Evolutionary conservation across 192 early-diverging fungal genomes (phyloP).

Genomic region (Coemansia sp.): DNA sequence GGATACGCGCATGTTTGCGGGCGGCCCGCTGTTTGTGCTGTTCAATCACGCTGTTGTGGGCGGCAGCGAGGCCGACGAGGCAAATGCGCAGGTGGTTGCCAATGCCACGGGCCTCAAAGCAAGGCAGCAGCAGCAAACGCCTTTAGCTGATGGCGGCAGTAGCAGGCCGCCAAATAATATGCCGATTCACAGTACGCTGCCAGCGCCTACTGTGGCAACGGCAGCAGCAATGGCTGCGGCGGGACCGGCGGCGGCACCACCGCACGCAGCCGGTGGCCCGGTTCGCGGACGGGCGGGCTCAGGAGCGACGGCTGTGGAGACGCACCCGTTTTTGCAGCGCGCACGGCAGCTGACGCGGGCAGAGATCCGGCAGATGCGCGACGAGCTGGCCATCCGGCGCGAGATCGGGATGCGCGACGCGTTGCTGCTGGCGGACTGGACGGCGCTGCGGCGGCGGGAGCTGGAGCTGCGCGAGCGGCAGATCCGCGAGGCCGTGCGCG

Average conservation of each 20-base stretch:
- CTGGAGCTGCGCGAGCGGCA: conserved; percentile 24
- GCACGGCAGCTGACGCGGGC: conserved; percentile 14
- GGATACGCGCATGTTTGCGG: conserved; percentile 19
- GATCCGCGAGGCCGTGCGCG: conserved; percentile 13
- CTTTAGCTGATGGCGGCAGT: background rate
- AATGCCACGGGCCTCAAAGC: conserved; percentile 4
- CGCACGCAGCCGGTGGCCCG: no score
- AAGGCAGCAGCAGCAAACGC: background rate
- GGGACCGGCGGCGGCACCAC: no score
- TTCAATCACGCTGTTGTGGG: conserved; percentile 21
- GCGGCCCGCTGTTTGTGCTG: conserved; percentile 32
- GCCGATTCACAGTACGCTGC: background rate
- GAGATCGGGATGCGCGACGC: conserved; percentile 34
- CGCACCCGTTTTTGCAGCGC: conserved; percentile 8
- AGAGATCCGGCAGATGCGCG: conserved; percentile 24
- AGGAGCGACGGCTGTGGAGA: background rate
- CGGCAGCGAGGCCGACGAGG: background rate
- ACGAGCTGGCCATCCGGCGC: conserved; percentile 25
- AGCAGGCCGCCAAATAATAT: no score
- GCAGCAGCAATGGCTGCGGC: background rate
- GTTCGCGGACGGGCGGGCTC: background rate
- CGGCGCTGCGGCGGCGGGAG: conserved; percentile 27
- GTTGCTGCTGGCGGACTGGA: conserved; percentile 31
- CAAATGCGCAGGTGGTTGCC: background rate
- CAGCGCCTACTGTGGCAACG: background rate